Percentiles rank a stretch among this genome's conserved stretches.
These are phyloP conservation scores for Volutella citrinella DNA, from an alignment of 2,329 filamentous ascomycete species.

Conservation along the genomic window DNA sequence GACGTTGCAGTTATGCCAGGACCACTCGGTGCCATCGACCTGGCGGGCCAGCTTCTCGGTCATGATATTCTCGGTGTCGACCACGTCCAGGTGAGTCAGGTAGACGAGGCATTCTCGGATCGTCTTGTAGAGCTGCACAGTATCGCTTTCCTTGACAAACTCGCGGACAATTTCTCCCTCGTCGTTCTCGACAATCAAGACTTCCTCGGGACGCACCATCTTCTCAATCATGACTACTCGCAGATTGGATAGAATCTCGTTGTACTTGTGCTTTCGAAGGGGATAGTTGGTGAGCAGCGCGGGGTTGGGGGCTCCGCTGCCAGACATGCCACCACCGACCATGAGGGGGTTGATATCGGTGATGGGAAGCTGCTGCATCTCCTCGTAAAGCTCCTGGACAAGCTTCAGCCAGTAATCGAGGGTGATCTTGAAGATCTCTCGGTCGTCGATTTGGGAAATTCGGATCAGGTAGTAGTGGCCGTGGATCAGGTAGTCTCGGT, in stretches of 20 bases:
- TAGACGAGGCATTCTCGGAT: slow-evolving; percentile 97
- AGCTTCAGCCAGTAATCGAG: slow-evolving; percentile 99
- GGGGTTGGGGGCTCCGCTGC: slow-evolving; percentile 82
- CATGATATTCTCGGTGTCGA: slow-evolving; percentile 98
- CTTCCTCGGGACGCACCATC: slow-evolving; percentile 98
- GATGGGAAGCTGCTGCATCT: slow-evolving; percentile 95
- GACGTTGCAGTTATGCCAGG: slow-evolving; percentile 99
- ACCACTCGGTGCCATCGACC: slow-evolving; percentile 95
- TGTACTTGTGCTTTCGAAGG: slow-evolving; percentile 96
- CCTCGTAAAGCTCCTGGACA: slow-evolving; percentile 96
- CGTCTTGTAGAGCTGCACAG: slow-evolving; percentile 98
- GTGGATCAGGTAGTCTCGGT: slow-evolving; percentile 90
- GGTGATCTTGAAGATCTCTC: slow-evolving; percentile 99
- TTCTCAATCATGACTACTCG: slow-evolving; percentile 99
- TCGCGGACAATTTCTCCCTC: slow-evolving; percentile 98
- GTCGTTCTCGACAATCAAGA: slow-evolving; percentile 98
- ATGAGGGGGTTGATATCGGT: slow-evolving; percentile 89
- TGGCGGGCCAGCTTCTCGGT: slow-evolving; percentile 95
- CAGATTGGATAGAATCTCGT: slow-evolving; percentile 88
- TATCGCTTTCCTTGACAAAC: slow-evolving; percentile 99
- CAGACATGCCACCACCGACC: slow-evolving; percentile 69
- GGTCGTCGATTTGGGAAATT: slow-evolving; percentile 97
- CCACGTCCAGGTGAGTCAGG: slow-evolving; percentile 92
- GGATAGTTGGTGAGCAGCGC: slow-evolving; percentile 84
- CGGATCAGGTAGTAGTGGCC: slow-evolving; percentile 97